Evolutionary conservation across 1,284 basidiomycete species (phyloP).

Genomic region (Ustilago shanxiensis): DNA sequence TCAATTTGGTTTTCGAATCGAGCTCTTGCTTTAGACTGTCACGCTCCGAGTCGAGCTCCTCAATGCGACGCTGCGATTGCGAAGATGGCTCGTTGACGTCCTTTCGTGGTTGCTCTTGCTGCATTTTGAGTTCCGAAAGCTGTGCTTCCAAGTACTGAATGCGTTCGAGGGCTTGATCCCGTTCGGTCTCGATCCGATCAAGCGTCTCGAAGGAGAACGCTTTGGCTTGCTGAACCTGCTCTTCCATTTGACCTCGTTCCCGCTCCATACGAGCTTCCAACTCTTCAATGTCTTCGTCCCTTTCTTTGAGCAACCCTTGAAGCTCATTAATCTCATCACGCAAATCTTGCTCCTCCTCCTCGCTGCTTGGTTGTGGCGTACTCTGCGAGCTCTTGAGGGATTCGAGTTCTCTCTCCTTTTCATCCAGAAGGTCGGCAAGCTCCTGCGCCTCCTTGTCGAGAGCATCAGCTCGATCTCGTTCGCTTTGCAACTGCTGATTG

Average conservation of each 20-base stretch:
- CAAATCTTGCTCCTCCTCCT: constrained; percentile 13
- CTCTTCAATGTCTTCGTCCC: constrained; percentile 44
- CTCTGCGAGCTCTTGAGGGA: constrained; percentile 12
- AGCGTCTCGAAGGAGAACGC: constrained; percentile 50
- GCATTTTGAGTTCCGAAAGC: constrained; percentile 9
- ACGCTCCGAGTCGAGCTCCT: constrained; percentile 27
- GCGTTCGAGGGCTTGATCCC: constrained; percentile 43
- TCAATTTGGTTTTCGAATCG: constrained; percentile 6
- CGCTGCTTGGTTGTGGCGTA: neutral
- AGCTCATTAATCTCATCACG: constrained; percentile 40
- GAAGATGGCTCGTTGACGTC: constrained; percentile 3
- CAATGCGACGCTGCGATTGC: constrained; percentile 17
- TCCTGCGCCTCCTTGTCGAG: constrained; percentile 53
- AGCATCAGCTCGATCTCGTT: constrained; percentile 38
- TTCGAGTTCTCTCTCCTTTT: constrained; percentile 41
- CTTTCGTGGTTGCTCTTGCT: neutral
- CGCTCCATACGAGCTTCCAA: constrained; percentile 37
- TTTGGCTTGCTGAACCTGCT: constrained; percentile 53
- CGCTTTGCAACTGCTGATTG: constrained; percentile 20
- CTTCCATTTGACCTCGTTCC: constrained; percentile 47
- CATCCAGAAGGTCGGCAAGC: constrained; percentile 48
- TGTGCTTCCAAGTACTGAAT: constrained; percentile 22
- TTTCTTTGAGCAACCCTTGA: constrained; percentile 37
- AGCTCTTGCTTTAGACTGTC: constrained; percentile 11
- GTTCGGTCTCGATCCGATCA: constrained; percentile 44